A percentile compares a stretch with the other conserved stretches of the same genome.
phyloP scores from a whole-genome alignment of 768 basidiomycete species.

The Agrocybe praecox region DNA sequence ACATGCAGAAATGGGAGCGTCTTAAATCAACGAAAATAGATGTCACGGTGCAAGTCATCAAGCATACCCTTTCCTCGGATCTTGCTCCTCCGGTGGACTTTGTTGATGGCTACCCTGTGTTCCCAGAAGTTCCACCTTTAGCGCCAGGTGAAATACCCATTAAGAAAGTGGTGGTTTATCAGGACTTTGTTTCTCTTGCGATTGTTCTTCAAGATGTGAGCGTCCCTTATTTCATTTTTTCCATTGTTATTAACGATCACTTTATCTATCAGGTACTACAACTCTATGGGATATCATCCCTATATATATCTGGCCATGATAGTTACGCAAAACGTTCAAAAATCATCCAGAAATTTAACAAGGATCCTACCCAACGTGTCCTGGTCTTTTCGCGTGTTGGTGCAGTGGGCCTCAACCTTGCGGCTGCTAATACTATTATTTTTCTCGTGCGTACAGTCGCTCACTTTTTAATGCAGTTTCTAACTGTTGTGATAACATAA shows the following conservation, averaged over 20 bases:
- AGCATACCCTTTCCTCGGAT: conserved; percentile 14
- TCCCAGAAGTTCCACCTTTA: conserved; percentile 2
- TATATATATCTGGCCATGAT: conserved; percentile 5
- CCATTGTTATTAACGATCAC: too few species aligned
- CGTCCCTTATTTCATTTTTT: not conserved
- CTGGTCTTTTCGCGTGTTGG: conserved; percentile 16
- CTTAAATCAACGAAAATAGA: conserved; percentile 18
- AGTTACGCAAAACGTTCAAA: not conserved
- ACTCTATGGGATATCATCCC: conserved; percentile 6
- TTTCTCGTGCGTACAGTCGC: conserved; percentile 12
- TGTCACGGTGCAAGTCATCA: not conserved
- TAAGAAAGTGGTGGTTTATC: conserved; percentile 19
- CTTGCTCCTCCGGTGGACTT: conserved; percentile 10
- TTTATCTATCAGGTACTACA: conserved; percentile 11
- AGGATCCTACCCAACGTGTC: not conserved
- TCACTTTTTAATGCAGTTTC: too few species aligned
- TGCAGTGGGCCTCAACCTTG: conserved; percentile 8
- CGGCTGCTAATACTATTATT: conserved; percentile 3
- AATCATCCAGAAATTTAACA: conserved; percentile 4
- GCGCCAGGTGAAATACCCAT: not conserved
- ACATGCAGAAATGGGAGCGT: conserved; percentile 13
- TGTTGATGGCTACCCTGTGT: conserved; percentile 9
- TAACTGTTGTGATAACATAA: too few species aligned
- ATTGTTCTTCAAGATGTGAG: conserved; percentile 16
- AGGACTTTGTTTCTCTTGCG: conserved; percentile 20